phyloP scores from a whole-genome alignment of 2,329 filamentous ascomycete species.

The Incumbomyces delicatus region DNA sequence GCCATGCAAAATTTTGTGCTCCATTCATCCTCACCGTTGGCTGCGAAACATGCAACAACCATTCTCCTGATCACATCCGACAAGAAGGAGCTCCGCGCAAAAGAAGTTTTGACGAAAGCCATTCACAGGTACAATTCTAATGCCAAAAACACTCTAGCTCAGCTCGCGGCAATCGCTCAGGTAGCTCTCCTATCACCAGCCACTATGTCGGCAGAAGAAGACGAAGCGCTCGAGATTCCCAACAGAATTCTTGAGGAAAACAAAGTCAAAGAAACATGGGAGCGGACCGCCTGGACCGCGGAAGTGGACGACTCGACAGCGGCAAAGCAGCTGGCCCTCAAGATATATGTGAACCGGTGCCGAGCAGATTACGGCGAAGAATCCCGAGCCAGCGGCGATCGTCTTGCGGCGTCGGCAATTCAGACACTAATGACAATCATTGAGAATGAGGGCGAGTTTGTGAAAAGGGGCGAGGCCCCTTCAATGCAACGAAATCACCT shows the following conservation, averaged over 20 bases:
- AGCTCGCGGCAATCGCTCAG: conserved; percentile 46
- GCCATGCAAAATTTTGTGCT: conserved; percentile 75
- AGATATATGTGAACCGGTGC: conserved; percentile 75
- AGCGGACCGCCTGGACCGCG: conserved; percentile 49
- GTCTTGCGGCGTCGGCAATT: conserved; percentile 58
- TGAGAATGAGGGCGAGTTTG: conserved; percentile 66
- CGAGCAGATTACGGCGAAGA: conserved; percentile 52
- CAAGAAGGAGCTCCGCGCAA: conserved; percentile 74
- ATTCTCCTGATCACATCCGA: conserved; percentile 72
- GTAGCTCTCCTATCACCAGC: conserved; percentile 65
- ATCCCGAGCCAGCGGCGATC: conserved; percentile 32
- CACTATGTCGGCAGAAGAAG: conserved; percentile 61
- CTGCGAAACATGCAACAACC: conserved; percentile 87
- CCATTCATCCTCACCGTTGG: conserved; percentile 68
- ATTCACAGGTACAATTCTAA: conserved; percentile 66
- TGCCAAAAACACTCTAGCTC: conserved; percentile 60
- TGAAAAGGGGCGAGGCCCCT: conserved; percentile 65
- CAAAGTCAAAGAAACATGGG: conserved; percentile 40
- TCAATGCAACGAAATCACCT: conserved; percentile 69
- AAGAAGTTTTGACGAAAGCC: conserved; percentile 68
- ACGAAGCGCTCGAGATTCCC: conserved; percentile 68
- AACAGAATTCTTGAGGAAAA: conserved; percentile 63
- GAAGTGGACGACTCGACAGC: conserved; percentile 71
- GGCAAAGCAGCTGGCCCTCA: conserved; percentile 75
- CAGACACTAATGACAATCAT: conserved; percentile 70